Evolutionary conservation across 768 basidiomycete genomes (phyloP).

Genomic region (Mycena amicta): DNA sequence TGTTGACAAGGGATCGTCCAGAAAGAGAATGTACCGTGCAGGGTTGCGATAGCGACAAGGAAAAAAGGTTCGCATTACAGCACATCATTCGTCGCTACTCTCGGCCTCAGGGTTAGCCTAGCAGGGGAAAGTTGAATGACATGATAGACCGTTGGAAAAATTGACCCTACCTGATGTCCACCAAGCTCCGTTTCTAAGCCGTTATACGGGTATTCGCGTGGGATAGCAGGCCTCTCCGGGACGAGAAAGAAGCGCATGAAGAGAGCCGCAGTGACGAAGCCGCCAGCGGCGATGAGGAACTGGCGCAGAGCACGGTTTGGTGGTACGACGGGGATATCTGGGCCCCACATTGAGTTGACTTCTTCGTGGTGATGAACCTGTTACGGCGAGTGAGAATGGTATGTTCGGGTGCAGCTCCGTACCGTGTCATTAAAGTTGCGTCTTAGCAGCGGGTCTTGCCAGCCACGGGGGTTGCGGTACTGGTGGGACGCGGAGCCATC

Average conservation of each 20-base stretch:
- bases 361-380: slow-evolving; percentile 85
- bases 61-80: no score
- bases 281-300: slow-evolving; percentile 60
- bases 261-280: slow-evolving; percentile 67
- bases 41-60: no score
- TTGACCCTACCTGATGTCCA: slow-evolving; percentile 65
- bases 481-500: slow-evolving; percentile 56
- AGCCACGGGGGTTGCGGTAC: slow-evolving; percentile 62
- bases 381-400: slow-evolving; percentile 19
- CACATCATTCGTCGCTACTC: slow-evolving; percentile 20
- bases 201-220: slow-evolving; percentile 75
- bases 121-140: slow-evolving; percentile 3
- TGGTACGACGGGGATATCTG: slow-evolving; percentile 66
- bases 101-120: slow-evolving; percentile 25
- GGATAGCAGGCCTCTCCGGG: slow-evolving; percentile 66
- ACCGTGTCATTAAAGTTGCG: slow-evolving; percentile 84
- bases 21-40: no score
- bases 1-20: no score
- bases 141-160: background rate
- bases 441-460: slow-evolving; percentile 76
- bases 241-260: slow-evolving; percentile 55
- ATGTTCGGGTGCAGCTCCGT: slow-evolving; percentile 26
- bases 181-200: slow-evolving; percentile 80
- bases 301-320: slow-evolving; percentile 65
- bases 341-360: slow-evolving; percentile 85